phyloP scores from a whole-genome alignment of 2,329 filamentous ascomycete species.

The Ascochyta koolunga region DNA sequence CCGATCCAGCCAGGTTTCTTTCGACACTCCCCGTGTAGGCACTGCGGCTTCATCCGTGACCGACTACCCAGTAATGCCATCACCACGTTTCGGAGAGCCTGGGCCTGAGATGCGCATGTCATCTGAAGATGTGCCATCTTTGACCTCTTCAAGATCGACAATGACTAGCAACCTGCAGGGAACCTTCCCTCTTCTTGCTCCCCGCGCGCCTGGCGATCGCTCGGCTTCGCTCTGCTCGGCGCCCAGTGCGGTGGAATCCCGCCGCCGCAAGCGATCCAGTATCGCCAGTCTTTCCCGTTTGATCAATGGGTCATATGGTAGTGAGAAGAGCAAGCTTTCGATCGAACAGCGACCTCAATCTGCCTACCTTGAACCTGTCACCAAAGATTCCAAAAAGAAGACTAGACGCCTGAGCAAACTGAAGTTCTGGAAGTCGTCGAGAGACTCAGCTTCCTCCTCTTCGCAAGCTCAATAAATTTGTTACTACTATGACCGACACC shows the following conservation, averaged over 20 bases:
- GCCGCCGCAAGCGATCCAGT: constrained; percentile 74
- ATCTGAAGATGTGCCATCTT: constrained; percentile 74
- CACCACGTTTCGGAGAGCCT: constrained; percentile 74
- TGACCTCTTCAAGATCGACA: constrained; percentile 77
- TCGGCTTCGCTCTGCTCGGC: constrained; percentile 51
- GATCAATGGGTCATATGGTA: constrained; percentile 70
- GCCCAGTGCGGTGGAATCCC: constrained; percentile 51
- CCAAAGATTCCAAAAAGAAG: constrained; percentile 67
- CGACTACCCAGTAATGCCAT: constrained; percentile 74
- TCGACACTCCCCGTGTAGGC: constrained; percentile 74
- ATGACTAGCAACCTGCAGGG: constrained; percentile 72
- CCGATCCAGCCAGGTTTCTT: constrained; percentile 65
- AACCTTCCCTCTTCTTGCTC: constrained; percentile 49
- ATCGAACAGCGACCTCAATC: constrained; percentile 63
- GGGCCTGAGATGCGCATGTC: constrained; percentile 75
- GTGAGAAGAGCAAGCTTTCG: constrained; percentile 75
- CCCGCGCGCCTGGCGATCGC: constrained; percentile 52
- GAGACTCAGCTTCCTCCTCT: constrained; percentile 34
- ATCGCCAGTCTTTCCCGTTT: constrained; percentile 78
- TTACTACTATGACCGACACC: constrained; percentile 5
- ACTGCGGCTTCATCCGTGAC: constrained; percentile 76
- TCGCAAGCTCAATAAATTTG: constrained; percentile 27
- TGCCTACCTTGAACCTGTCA: constrained; percentile 62
- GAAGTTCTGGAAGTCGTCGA: constrained; percentile 72
- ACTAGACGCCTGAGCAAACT: constrained; percentile 73